These are phyloP conservation scores for Xerocomellus intermedius DNA, from an alignment of 768 basidiomycete genomes.

Conservation along the genomic window DNA sequence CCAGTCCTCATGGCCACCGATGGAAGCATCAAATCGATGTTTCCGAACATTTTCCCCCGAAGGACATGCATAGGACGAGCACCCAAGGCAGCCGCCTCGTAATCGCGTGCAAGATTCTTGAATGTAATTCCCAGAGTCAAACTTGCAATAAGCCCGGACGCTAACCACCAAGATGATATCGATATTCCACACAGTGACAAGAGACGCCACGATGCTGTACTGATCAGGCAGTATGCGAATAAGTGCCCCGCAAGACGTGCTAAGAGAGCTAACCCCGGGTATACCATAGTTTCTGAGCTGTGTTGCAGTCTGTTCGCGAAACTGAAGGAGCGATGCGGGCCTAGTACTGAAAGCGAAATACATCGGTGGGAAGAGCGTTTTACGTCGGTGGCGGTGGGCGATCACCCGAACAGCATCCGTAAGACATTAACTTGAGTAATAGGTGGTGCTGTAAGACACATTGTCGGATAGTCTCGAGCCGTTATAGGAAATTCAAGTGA, in stretches of 20 bases:
- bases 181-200: slow-evolving; percentile 14
- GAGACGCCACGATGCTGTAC: slow-evolving; percentile 2
- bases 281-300: slow-evolving; percentile 3
- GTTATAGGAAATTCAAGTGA: too few relatives aligned
- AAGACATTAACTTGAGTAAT: too few relatives aligned
- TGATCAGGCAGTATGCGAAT: background rate
- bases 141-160: slow-evolving; percentile 29
- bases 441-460: too few relatives aligned
- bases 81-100: slow-evolving; percentile 43
- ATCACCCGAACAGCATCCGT: too few relatives aligned
- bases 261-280: slow-evolving; percentile 17
- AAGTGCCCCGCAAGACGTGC: background rate
- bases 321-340: too few relatives aligned
- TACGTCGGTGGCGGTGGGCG: too few relatives aligned
- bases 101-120: slow-evolving; percentile 29
- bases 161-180: slow-evolving; percentile 40
- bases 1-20: slow-evolving; percentile 40
- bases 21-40: slow-evolving; percentile 41
- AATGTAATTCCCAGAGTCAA: slow-evolving; percentile 35
- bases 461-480: too few relatives aligned
- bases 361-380: too few relatives aligned
- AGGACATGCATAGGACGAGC: slow-evolving; percentile 43
- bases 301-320: background rate
- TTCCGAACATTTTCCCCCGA: slow-evolving; percentile 42
- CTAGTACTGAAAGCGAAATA: too few relatives aligned